Conservation (phyloP, 805 yeast species). For the Wickerhamomyces pijperi region DNA sequence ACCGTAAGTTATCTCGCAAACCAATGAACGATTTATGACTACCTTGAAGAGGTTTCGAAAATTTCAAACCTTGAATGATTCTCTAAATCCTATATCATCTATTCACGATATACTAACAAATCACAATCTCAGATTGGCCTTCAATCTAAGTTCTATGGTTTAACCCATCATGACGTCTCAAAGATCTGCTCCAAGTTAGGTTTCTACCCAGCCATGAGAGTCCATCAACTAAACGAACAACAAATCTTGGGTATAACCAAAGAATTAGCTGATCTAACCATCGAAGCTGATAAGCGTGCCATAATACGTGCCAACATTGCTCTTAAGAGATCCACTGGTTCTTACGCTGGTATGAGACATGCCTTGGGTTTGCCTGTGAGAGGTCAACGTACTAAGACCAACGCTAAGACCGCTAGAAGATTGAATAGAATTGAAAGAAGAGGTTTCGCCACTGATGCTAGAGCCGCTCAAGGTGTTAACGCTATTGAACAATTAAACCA, state of each 20-base stretch:
- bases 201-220: slow-evolving; percentile 85
- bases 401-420: slow-evolving; percentile 82
- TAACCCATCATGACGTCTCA: slow-evolving; percentile 67
- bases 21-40: too few species aligned
- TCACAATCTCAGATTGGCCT: slow-evolving; percentile 46
- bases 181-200: slow-evolving; percentile 80
- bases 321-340: slow-evolving; percentile 70
- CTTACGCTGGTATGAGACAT: slow-evolving; percentile 84
- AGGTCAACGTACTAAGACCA: slow-evolving; percentile 89
- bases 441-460: slow-evolving; percentile 19
- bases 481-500: background rate
- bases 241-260: slow-evolving; percentile 79
- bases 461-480: background rate
- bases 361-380: slow-evolving; percentile 70
- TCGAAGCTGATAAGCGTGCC: slow-evolving; percentile 73
- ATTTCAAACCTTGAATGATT: too few species aligned
- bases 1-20: slow-evolving; percentile 6
- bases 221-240: slow-evolving; percentile 85
- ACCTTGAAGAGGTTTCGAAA: too few species aligned
- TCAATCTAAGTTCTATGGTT: slow-evolving; percentile 74
- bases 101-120: too few species aligned
- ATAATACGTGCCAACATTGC: slow-evolving; percentile 68
- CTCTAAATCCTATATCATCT: too few species aligned
- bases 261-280: slow-evolving; percentile 71
- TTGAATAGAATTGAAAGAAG: slow-evolving; percentile 69